Evolutionary conservation across 345 rosid species (phyloP).

Genomic region (Mangifera indica): DNA sequence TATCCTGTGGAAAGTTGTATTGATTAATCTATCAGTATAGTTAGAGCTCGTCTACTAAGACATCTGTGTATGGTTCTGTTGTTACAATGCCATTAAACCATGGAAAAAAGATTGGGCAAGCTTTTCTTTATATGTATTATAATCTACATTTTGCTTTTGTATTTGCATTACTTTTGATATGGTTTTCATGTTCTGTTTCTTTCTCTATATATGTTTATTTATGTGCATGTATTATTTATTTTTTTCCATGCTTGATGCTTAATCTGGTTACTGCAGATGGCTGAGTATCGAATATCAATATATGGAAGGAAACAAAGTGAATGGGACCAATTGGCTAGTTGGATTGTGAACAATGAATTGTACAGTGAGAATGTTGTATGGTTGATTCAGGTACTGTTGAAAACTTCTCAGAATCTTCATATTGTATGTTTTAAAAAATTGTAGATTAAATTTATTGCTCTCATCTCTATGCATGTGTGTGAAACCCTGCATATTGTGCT

Average conservation of each 20-base stretch:
- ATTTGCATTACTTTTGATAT: not conserved
- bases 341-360: constrained; percentile 98
- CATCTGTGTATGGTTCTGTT: not conserved
- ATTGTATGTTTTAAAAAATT: not conserved
- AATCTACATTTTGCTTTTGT: not conserved
- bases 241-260: constrained; percentile 13
- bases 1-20: not conserved
- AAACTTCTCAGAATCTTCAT: not conserved
- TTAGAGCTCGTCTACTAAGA: not conserved
- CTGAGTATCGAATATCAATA: constrained; percentile 95
- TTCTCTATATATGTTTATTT: not conserved
- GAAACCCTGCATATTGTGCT: not conserved
- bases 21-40: not conserved
- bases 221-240: constrained; percentile 1
- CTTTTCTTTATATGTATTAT: not conserved
- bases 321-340: constrained; percentile 99
- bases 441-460: not conserved
- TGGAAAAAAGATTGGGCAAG: not conserved
- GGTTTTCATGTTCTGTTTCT: not conserved
- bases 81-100: not conserved
- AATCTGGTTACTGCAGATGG: constrained; percentile 67
- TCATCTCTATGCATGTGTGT: not conserved
- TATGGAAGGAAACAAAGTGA: constrained; percentile 98
- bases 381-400: constrained; percentile 85
- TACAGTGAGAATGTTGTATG: constrained; percentile 98